Conservation (phyloP, 2,329 filamentous ascomycete genomes). For the Claviceps citrina region DNA sequence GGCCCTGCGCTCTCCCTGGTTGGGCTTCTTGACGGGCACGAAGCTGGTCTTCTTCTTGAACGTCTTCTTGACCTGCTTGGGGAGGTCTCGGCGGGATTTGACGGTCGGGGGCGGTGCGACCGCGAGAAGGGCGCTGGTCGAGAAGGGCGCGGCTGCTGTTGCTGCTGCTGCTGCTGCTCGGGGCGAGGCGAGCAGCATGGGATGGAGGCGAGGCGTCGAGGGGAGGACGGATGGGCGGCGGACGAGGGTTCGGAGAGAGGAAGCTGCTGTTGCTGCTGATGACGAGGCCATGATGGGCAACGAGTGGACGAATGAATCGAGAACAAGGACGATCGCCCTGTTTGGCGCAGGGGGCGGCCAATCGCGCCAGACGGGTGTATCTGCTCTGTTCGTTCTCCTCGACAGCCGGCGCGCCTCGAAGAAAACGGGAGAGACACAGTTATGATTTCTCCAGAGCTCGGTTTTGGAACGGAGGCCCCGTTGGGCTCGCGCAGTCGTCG, state of each 20-base stretch:
- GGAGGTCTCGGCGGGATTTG: conserved; percentile 22
- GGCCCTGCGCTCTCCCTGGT: conserved; percentile 70
- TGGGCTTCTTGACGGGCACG: conserved; percentile 39
- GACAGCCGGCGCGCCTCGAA: too few relatives aligned
- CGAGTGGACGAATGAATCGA: background rate
- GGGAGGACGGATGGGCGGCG: conserved; percentile 19
- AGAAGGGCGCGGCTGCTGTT: conserved; percentile 23
- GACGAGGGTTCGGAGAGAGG: conserved; percentile 27
- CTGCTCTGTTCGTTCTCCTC: too few relatives aligned
- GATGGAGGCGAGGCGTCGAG: conserved; percentile 19
- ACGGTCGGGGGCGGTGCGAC: conserved; percentile 13
- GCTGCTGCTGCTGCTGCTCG: background rate
- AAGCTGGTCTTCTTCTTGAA: conserved; percentile 37
- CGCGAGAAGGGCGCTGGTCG: conserved; percentile 18
- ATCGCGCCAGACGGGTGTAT: too few relatives aligned
- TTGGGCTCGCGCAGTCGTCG: too few relatives aligned
- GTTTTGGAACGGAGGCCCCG: too few relatives aligned
- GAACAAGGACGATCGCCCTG: too few relatives aligned
- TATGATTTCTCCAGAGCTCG: too few relatives aligned
- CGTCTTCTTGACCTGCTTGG: conserved; percentile 26
- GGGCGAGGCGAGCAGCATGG: conserved; percentile 11
- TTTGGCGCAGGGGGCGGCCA: too few relatives aligned
- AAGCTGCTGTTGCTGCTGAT: conserved; percentile 5
- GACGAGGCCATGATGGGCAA: conserved; percentile 4
- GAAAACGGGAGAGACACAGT: too few relatives aligned